Percentiles rank a stretch among this genome's conserved stretches.
phyloP scores from a whole-genome alignment of 805 yeast species.

The Candida oleophila region DNA sequence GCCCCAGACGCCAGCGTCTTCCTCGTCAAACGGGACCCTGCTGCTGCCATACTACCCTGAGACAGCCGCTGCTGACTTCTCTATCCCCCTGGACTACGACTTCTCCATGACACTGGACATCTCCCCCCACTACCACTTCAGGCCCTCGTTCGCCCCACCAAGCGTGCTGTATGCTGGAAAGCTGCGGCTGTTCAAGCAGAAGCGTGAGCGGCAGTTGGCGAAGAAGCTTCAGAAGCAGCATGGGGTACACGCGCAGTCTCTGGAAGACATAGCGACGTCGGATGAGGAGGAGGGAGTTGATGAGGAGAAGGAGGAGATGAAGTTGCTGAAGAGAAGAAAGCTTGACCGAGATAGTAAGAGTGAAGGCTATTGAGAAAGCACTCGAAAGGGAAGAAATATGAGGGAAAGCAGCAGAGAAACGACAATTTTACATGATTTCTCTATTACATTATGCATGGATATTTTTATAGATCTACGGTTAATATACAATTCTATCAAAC shows the following conservation, averaged over 20 bases:
- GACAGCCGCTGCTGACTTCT: conserved; percentile 7
- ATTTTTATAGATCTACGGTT: conserved; percentile 1
- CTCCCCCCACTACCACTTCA: conserved; percentile 26
- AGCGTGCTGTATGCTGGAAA: conserved; percentile 33
- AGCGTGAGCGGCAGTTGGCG: conserved; percentile 4
- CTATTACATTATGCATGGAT: background rate
- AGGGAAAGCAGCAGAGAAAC: no score
- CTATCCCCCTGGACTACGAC: conserved; percentile 27
- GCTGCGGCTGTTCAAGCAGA: conserved; percentile 12
- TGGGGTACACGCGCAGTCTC: conserved; percentile 9
- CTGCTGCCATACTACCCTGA: background rate
- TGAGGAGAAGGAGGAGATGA: conserved; percentile 10
- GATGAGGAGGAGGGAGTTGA: conserved; percentile 18
- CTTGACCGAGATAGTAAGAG: conserved; percentile 3
- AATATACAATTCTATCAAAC: conserved; percentile 2
- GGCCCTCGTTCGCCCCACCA: conserved; percentile 36
- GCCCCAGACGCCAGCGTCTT: no score
- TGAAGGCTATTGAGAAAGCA: no score
- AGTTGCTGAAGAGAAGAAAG: conserved; percentile 12
- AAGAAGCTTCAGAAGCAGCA: conserved; percentile 1
- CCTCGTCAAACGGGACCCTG: no score
- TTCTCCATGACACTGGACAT: conserved; percentile 30
- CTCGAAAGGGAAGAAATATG: no score
- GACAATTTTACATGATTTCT: background rate
- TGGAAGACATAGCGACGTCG: conserved; percentile 11